Evolutionary conservation across 106 monocot species (phyloP), one percentile per base, ranked within the genome.

Genomic region (Narthecium ossifragum): DNA sequence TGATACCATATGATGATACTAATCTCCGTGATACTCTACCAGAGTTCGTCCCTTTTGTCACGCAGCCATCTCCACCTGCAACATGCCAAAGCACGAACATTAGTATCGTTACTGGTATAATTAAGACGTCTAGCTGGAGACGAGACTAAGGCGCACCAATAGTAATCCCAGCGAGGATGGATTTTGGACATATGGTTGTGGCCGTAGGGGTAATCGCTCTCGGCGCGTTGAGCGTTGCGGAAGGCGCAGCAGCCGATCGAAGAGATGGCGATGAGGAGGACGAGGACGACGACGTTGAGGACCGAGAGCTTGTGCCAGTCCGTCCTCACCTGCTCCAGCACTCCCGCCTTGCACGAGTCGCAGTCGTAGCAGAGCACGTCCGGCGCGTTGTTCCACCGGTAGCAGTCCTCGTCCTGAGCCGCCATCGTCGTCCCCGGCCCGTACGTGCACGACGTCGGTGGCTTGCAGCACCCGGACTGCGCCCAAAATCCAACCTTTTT

Each of bases 401-500:
- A 96, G 71, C 96, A 96, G 80, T 96, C 96, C 31, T 78, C 38
- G 7, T 84, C 86, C 51, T 90, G 84, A 22, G 61, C 70, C 39
- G 56, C 75, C 39, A 34, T 51, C 14, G 70, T 66, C 61, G 49
- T 31, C 7, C 69, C 75, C 0, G 38, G 78, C 3, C 50, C 73
- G 57, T 96, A 96, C 5, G 40, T 78, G 84, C 96, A 96, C 23
- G 86, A 39, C 28, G 90, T 96, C 3, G 96, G 96, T 13, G 96
- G 96, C 73, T 96, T 96, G 63, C 96, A 96, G 57, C 96, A 96
- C 0, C 96, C 94, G 2, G 90, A 90, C 96, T 96, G 85, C 24
- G 24, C n/a, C 26, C 38, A 57, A 21, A n/a, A n/a, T n/a, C n/a
- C n/a, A n/a, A n/a, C n/a, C n/a, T n/a, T 43, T 43, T 43, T 43